These are phyloP conservation scores for Durotheca rogersii DNA, from an alignment of 495 filamentous ascomycete genomes.

Conservation along the genomic window DNA sequence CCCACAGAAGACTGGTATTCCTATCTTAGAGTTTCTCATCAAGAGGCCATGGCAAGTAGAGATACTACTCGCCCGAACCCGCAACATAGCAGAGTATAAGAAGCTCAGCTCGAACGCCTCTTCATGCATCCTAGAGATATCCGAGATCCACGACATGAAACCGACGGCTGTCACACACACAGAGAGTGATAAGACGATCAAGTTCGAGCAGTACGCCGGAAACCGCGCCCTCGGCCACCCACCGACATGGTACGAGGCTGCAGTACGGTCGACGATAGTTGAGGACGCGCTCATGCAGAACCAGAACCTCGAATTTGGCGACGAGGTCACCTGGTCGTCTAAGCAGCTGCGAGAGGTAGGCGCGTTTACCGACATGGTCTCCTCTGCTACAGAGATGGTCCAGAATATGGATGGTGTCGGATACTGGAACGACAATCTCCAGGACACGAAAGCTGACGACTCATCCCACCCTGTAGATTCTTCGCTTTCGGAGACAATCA, in stretches of 20 bases:
- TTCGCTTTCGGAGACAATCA: not conserved
- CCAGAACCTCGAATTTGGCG: conserved; percentile 38
- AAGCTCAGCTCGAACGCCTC: conserved; percentile 5
- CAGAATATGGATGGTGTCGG: conserved; percentile 42
- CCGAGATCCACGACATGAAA: conserved; percentile 42
- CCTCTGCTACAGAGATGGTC: conserved; percentile 36
- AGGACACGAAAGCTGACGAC: conserved; percentile 6
- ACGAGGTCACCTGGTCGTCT: conserved; percentile 41
- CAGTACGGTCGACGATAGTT: conserved; percentile 34
- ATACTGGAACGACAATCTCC: conserved; percentile 30
- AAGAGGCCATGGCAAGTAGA: conserved; percentile 14
- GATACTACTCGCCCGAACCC: conserved; percentile 36
- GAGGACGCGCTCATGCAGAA: conserved; percentile 42
- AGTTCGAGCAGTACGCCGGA: not conserved
- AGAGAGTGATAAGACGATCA: not conserved
- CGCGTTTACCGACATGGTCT: conserved; percentile 28
- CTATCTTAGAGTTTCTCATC: conserved; percentile 30
- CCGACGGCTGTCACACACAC: not conserved
- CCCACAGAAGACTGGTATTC: conserved; percentile 6
- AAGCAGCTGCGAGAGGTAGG: conserved; percentile 28
- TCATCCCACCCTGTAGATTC: not conserved
- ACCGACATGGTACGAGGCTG: conserved; percentile 46
- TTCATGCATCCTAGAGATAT: conserved; percentile 41
- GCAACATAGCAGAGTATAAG: conserved; percentile 29
- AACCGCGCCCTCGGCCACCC: conserved; percentile 9